Evolutionary conservation across 148 eudicot species (phyloP), one percentile per base, ranked within the genome.

Genomic region (Mesembryanthemum crystallinum): DNA sequence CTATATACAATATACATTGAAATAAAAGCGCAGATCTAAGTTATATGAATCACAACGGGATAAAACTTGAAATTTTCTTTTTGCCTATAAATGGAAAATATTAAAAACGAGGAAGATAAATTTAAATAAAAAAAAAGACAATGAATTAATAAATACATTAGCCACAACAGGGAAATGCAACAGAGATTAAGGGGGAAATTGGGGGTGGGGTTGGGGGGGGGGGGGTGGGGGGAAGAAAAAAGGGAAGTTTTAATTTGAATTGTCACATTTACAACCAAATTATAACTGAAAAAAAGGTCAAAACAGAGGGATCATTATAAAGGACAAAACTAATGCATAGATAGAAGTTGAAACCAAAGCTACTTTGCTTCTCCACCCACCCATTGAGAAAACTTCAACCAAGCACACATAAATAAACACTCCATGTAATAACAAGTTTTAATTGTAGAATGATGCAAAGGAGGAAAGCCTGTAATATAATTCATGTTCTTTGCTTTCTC

Each of bases 381-480:
- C 62, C 62, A 74, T 74, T 64, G 33, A 49, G 59, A 62, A n/a
- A 70, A 74, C 69, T 47, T 74, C 45, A 74, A 47, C 69, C 77
- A 62, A 43, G 49, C 10, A 43, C 58, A 43, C 67, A 43, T 61
- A 43, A 60, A 73, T 73, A 29, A 51, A 60, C 35, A 42, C 17
- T 35, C 11, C 49, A 8, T 45, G 9, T 45, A 45, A 13, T 8
- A 45, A 45, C 13, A 39, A 39, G 43, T 39, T 45, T 45, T 45
- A 13, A 45, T 45, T 45, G 49, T 45, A 45, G 12, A 12, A 45
- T 45, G 49, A 45, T 45, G 49, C 49, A 45, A 13, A 45, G 11
- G 49, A 45, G 49, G 49, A 45, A 45, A 45, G 49, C 49, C 49
- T 57, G n/a, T 20, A 28, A 1, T 65, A 18, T 25, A 8, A 30